These are phyloP conservation scores for Mycena capillaripes DNA, from an alignment of 768 basidiomycete species.

Conservation along the genomic window DNA sequence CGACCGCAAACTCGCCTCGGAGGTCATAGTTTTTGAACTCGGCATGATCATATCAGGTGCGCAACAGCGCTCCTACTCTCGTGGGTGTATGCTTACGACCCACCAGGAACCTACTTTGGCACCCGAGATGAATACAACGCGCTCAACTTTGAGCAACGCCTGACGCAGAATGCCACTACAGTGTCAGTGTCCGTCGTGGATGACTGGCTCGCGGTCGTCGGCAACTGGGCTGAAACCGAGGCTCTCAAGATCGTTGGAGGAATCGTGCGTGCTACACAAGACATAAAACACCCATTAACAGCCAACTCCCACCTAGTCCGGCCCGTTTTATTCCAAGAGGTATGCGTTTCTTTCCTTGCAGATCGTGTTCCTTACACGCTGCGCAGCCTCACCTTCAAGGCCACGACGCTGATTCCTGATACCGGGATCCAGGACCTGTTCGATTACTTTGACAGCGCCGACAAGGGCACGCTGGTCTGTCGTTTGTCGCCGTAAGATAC, in stretches of 20 bases:
- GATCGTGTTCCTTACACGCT: too few relatives aligned
- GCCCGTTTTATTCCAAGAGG: conserved; percentile 39
- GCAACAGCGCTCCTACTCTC: background rate
- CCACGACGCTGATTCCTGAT: conserved; percentile 27
- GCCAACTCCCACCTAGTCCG: conserved; percentile 4
- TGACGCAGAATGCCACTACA: conserved; percentile 16
- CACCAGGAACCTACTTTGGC: conserved; percentile 33
- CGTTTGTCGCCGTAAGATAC: background rate
- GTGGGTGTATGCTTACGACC: background rate
- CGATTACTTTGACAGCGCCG: conserved; percentile 29
- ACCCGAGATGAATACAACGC: conserved; percentile 35
- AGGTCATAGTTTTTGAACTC: conserved; percentile 29
- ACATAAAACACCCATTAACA: too few relatives aligned
- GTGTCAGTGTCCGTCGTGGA: conserved; percentile 26
- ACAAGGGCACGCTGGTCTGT: conserved; percentile 34
- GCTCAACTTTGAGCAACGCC: conserved; percentile 28
- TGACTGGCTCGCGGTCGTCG: conserved; percentile 33
- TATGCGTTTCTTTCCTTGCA: too few relatives aligned
- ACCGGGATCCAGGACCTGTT: conserved; percentile 31
- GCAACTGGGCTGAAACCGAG: conserved; percentile 35
- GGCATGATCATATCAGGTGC: conserved; percentile 38
- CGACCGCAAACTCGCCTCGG: conserved; percentile 34
- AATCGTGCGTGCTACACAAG: conserved; percentile 20
- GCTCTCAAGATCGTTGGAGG: conserved; percentile 30
- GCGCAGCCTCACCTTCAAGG: conserved; percentile 34